Percentiles rank a stretch among this genome's conserved stretches.
phyloP scores from a whole-genome alignment of 2,329 filamentous ascomycete genomes.

The Hymenoscyphus fraxineus region DNA sequence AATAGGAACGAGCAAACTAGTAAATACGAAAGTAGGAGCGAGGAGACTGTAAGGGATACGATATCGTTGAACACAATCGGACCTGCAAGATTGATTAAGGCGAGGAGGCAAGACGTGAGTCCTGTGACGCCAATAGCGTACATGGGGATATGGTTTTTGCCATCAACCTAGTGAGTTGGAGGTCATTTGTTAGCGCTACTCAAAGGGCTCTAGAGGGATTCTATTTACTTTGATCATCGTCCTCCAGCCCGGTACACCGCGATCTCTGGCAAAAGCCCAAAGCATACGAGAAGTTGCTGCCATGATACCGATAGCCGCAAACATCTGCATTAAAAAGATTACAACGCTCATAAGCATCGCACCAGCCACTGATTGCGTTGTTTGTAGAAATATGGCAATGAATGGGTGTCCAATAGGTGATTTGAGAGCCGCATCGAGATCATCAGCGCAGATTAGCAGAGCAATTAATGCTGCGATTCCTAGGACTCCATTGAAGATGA shows the following conservation, averaged over 20 bases:
- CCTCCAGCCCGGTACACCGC: slow-evolving; percentile 24
- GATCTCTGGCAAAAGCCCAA: slow-evolving; percentile 43
- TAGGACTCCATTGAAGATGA: slow-evolving; percentile 48
- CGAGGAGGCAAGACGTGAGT: slow-evolving; percentile 10
- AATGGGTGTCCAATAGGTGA: slow-evolving; percentile 52
- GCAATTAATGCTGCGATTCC: slow-evolving; percentile 54
- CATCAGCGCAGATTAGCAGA: slow-evolving; percentile 43
- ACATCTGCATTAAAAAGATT: slow-evolving; percentile 34
- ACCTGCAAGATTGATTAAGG: slow-evolving; percentile 16
- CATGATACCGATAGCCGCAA: slow-evolving; percentile 35
- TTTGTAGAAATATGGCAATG: slow-evolving; percentile 52
- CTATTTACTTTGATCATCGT: slow-evolving; percentile 7
- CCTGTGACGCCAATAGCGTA: slow-evolving; percentile 2
- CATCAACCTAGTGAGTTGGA: slow-evolving; percentile 7
- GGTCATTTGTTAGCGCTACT: neutral
- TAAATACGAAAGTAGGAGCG: slow-evolving; percentile 12
- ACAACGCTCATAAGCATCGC: slow-evolving; percentile 32
- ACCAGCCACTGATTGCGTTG: slow-evolving; percentile 38
- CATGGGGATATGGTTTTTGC: slow-evolving; percentile 8
- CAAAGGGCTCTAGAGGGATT: neutral
- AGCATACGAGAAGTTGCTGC: slow-evolving; percentile 41
- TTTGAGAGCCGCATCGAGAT: slow-evolving; percentile 39
- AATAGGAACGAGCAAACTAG: slow-evolving; percentile 30
- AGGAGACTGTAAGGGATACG: slow-evolving; percentile 8
- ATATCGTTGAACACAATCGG: slow-evolving; percentile 16